Base-by-base conservation (phyloP, 225 moss, liverwort and hornwort genomes). In the Asterella californica region DNA sequence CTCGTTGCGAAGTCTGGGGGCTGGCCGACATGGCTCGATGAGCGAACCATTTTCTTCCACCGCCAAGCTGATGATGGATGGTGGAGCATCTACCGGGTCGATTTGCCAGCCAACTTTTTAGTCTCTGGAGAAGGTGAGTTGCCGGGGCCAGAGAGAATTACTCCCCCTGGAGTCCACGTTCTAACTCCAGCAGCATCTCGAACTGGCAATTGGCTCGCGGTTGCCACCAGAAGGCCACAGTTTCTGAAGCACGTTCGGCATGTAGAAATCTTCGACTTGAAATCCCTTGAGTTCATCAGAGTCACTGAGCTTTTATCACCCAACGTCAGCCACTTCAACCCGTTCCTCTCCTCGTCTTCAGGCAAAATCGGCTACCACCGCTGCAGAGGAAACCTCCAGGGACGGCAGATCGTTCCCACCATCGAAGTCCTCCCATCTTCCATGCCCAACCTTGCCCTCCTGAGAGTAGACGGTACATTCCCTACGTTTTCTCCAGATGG, bases 1-100 rank as follows among this genome's bases (percentile, higher is more conserved):
- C 76, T 85, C 10, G 53, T 89, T 66, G 79, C 77, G n/a, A 77
- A 80, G 69, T 74, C 82, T 42, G 89, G 79, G 15, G 89, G 89
- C 11, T 89, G 89, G 89, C 87, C 89, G n/a, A 78, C 84, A 19
- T 89, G 89, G 89, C 73, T 79, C 7, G 79, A 89, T 73, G 89
- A 89, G 42, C 50, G 22, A 27, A 87, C 83, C 17, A 74, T 86
- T 46, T 89, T 78, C 74, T 89, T 87, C 81, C 89, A 89, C 21
- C 79, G 89, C 2, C 38, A 50, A 12, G 87, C 84, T n/a, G 76
- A 83, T 15, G 89, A 89, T 81, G 89, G 89, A 77, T 89, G 89
- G 89, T 89, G 87, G 89, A 89, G 89, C 50, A 81, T 89, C 66
- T 89, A 72, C 68, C 70, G 55, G 50, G 37, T 83, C 29, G 54